These are phyloP conservation scores for Alternaria ventricosa DNA, from an alignment of 2,329 filamentous ascomycete species.

Conservation along the genomic window DNA sequence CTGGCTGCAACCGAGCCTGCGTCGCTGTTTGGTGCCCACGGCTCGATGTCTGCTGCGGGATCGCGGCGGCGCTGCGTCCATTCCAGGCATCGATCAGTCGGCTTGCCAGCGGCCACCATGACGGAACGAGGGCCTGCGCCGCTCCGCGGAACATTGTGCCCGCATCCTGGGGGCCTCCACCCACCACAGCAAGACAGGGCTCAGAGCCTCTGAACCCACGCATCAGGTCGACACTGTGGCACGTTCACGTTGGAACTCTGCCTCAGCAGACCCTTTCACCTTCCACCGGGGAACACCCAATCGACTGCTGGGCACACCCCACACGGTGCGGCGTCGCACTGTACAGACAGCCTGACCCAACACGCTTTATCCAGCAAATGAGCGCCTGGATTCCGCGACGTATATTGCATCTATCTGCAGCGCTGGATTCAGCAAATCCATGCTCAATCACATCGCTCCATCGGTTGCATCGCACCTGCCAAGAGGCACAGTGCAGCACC, in stretches of 20 bases:
- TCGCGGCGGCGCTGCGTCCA: slow-evolving; percentile 12
- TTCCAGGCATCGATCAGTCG: slow-evolving; percentile 10
- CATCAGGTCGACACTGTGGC: neutral
- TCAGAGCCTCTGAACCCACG: neutral
- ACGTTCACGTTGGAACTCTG: neutral
- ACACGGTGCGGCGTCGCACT: neutral
- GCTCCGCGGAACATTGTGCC: slow-evolving; percentile 11
- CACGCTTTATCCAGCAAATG: slow-evolving; percentile 16
- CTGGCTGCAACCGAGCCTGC: slow-evolving; percentile 15
- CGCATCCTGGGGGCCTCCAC: slow-evolving; percentile 3
- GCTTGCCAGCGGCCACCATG: slow-evolving; percentile 17
- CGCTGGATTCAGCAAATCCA: slow-evolving; percentile 14
- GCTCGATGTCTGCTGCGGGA: slow-evolving; percentile 21
- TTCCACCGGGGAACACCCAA: neutral
- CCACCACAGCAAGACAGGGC: neutral
- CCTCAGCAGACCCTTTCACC: slow-evolving; percentile 1
- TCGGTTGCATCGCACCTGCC: slow-evolving; percentile 11
- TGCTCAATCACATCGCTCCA: slow-evolving; percentile 16
- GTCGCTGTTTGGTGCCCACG: slow-evolving; percentile 15
- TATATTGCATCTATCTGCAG: slow-evolving; percentile 19
- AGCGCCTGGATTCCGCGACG: slow-evolving; percentile 3
- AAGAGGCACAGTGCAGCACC: slow-evolving; percentile 9
- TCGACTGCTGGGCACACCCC: neutral
- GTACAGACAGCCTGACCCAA: neutral
- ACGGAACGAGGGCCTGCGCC: slow-evolving; percentile 11